Evolutionary conservation across 768 basidiomycete genomes (phyloP).

Genomic region (Cubamyces sp.): DNA sequence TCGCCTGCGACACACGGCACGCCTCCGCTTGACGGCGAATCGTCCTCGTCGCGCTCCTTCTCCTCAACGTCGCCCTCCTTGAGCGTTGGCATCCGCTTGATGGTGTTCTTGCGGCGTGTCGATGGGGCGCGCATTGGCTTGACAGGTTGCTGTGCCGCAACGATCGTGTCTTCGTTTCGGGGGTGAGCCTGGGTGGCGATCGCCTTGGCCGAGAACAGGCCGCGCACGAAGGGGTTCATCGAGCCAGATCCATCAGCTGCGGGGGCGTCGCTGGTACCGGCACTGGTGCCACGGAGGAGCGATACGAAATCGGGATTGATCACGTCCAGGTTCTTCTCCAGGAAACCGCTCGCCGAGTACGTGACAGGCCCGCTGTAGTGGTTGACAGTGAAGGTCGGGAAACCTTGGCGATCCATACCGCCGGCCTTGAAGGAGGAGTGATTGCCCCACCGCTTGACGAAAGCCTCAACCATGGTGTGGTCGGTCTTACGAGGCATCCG

Average conservation of each 20-base stretch:
- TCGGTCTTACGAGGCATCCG: slow-evolving; percentile 89
- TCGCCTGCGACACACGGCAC: slow-evolving; percentile 85
- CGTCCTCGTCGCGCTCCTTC: slow-evolving; percentile 52
- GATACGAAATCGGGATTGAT: slow-evolving; percentile 94
- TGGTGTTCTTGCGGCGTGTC: slow-evolving; percentile 76
- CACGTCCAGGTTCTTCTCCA: slow-evolving; percentile 86
- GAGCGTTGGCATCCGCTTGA: slow-evolving; percentile 63
- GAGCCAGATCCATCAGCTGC: slow-evolving; percentile 75
- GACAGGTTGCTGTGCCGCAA: slow-evolving; percentile 89
- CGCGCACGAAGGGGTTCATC: slow-evolving; percentile 89
- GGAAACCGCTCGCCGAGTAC: slow-evolving; percentile 89
- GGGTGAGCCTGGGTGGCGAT: slow-evolving; percentile 95
- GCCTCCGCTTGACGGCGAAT: slow-evolving; percentile 36
- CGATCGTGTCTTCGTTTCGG: slow-evolving; percentile 92
- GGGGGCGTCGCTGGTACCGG: slow-evolving; percentile 39
- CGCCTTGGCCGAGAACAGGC: slow-evolving; percentile 83
- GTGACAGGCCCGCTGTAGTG: slow-evolving; percentile 92
- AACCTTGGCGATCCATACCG: slow-evolving; percentile 72
- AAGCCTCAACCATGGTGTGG: slow-evolving; percentile 92
- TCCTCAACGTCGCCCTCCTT: slow-evolving; percentile 51
- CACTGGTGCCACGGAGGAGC: slow-evolving; percentile 68
- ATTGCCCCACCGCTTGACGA: slow-evolving; percentile 92
- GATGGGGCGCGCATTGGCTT: slow-evolving; percentile 96
- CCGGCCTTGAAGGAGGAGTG: slow-evolving; percentile 91
- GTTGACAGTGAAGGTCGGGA: slow-evolving; percentile 86